These are phyloP conservation scores for Calonectria pseudoturangicola DNA, from an alignment of 2,329 filamentous ascomycete species.

Conservation along the genomic window DNA sequence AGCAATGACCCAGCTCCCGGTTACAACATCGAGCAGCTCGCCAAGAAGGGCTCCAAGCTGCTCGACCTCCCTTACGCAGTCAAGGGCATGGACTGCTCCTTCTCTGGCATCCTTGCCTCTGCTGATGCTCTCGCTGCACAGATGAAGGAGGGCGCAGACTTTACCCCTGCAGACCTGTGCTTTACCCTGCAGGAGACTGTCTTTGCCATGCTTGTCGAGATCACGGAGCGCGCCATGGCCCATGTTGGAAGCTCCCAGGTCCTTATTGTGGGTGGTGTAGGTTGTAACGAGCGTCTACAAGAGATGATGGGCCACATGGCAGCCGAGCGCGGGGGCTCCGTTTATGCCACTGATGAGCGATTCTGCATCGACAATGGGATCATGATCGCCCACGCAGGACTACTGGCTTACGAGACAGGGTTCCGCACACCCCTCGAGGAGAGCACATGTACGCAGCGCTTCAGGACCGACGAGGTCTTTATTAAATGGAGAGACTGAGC, in stretches of 20 bases:
- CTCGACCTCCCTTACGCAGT: slow-evolving; percentile 96
- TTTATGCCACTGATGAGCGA: slow-evolving; percentile 96
- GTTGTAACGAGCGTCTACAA: slow-evolving; percentile 94
- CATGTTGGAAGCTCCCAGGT: slow-evolving; percentile 95
- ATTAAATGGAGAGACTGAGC: slow-evolving; percentile 83
- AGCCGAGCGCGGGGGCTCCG: slow-evolving; percentile 87
- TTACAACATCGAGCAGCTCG: slow-evolving; percentile 98
- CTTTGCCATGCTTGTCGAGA: slow-evolving; percentile 98
- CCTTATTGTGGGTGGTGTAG: slow-evolving; percentile 95
- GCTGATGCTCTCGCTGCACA: slow-evolving; percentile 87
- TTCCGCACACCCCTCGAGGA: slow-evolving; percentile 86
- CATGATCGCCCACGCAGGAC: slow-evolving; percentile 96
- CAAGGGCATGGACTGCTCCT: slow-evolving; percentile 99
- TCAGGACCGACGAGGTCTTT: slow-evolving; percentile 87
- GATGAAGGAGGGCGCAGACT: slow-evolving; percentile 72
- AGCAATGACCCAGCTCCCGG: slow-evolving; percentile 97
- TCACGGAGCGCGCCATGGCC: slow-evolving; percentile 98
- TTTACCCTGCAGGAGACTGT: slow-evolving; percentile 97
- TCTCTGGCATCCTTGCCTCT: slow-evolving; percentile 91
- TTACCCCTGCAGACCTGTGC: slow-evolving; percentile 90
- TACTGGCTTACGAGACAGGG: slow-evolving; percentile 89
- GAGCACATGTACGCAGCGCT: slow-evolving; percentile 89
- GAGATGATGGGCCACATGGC: slow-evolving; percentile 99
- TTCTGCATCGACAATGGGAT: slow-evolving; percentile 99
- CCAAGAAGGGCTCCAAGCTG: slow-evolving; percentile 81